Base-by-base conservation (phyloP, 2,329 filamentous ascomycete genomes). In the Aspergillus pseudoterreus region DNA sequence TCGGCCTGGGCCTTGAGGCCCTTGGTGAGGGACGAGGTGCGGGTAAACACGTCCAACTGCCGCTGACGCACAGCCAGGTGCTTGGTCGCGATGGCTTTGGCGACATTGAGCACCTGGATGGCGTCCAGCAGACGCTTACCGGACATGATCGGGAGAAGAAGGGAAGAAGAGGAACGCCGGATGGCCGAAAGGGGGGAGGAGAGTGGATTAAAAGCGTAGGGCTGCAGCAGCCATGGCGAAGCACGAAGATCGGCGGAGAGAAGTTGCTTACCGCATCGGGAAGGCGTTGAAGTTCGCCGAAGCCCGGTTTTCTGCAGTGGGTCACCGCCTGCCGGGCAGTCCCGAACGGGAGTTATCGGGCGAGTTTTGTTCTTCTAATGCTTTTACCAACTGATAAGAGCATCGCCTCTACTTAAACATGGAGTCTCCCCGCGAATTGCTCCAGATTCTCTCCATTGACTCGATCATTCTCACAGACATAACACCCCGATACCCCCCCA, bases 71-170 rank as follows among this genome's bases (percentile, higher is more conserved):
- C 76, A 39, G 72, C 73, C 51, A 83, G 68, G 64, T 86, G 84
- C 67, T 83, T 81, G 70, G 71, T 77, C 63, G 85, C 86, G 54
- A 92, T 79, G 32, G 81, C 81, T 53, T 84, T 82, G 46, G 87
- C 86, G 66, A 84, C 87, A 75, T 80, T 83, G 69, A 87, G 78
- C 57, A 92, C 77, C 54, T 85, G 82, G 59, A 85, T 83, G 62
- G 87, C 75, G 74, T 92, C 88, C 66, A 91, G 65, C 79, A 82
- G 73, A 82, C 85, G 73, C 80, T 82, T 78, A 51, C 78, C 78
- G 49, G 78, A 75, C 79, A 82, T 82, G 36, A 43, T 65, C 15
- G 19, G 46, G 43, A 45, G 36, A 47, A 38, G 14, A 15, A 38
- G 15, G 35, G 35, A 38, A n/a, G 35, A n/a, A 8, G 35, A n/a